Base-by-base conservation (phyloP, 768 basidiomycete genomes). In the Termitomyces sp. region DNA sequence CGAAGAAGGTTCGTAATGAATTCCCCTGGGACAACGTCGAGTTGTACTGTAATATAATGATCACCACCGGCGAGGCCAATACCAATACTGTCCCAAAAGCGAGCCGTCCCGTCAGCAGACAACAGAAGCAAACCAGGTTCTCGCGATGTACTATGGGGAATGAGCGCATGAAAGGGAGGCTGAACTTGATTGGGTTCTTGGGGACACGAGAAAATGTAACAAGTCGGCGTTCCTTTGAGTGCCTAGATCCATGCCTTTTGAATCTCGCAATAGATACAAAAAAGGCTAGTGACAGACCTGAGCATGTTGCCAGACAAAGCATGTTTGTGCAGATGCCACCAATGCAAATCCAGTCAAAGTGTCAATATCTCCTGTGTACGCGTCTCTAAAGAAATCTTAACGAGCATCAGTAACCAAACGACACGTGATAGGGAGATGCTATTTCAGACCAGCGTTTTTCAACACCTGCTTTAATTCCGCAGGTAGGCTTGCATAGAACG, bases 71-170 rank as follows among this genome's bases (percentile, higher is more conserved):
- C 88, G 14, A 93, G 80, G 16, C 90, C 90, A 57, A 87, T 89
- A 4, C 86, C 86, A 42, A 95, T 87, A 58, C 85, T 88, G 55
- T 94, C 87, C 94, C 94, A 98, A 67, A 91, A 90, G 37, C 90
- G 83, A 54, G 92, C 72, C 60, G 84, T 76, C 4, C 94, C 94
- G 0, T 79, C 72, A 6, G 80, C 72, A 8, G 88, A 88, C 49
- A 91, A 72, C 51, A 95, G 79, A 42, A 97, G 83, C 39, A 96
- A 81, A 25, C 94, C 94, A 3, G 94, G 94, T 72, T 98, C 94
- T 41, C 89, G 82, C 12, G 82, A 77, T 4, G 77, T 59, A 12
- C 80, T 80, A 63, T 81, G 81, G 16, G 90, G 88, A 21, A 91
- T 81, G 16, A 93, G 79, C n/a, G 77, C 77, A 70, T 84, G 79